Percentiles rank a stretch among this genome's conserved stretches.
phyloP scores from a whole-genome alignment of 805 yeast species.

The Jamesozyma lodderae region DNA sequence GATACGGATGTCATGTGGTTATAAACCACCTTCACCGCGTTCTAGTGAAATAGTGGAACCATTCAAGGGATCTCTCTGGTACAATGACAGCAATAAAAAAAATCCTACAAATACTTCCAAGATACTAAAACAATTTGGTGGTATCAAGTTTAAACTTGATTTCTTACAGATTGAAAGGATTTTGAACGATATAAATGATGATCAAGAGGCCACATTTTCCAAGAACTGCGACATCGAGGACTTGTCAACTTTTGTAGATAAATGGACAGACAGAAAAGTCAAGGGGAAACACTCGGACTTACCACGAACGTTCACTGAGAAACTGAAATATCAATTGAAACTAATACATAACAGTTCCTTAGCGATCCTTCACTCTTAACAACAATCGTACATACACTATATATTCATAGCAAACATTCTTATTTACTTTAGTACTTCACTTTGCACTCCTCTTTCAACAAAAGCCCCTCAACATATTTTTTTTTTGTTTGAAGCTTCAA shows the following conservation, averaged over 20 bases:
- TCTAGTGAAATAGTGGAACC: slow-evolving; percentile 11
- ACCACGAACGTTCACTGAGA: slow-evolving; percentile 1
- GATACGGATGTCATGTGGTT: neutral
- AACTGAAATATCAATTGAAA: slow-evolving; percentile 3
- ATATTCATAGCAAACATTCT: neutral
- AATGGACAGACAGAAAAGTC: slow-evolving; percentile 17
- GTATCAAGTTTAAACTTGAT: slow-evolving; percentile 7
- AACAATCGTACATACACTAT: neutral
- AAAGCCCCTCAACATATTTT: too few species aligned
- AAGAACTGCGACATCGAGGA: slow-evolving; percentile 14
- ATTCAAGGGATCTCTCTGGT: slow-evolving; percentile 3
- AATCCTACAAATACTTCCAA: neutral
- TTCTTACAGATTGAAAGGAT: slow-evolving; percentile 9
- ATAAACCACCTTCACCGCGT: slow-evolving; percentile 1
- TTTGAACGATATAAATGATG: neutral
- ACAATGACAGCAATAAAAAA: neutral
- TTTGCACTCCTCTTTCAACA: too few species aligned
- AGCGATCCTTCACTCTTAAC: slow-evolving; percentile 6
- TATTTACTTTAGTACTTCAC: too few species aligned
- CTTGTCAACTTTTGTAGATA: slow-evolving; percentile 16
- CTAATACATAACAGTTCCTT: slow-evolving; percentile 6
- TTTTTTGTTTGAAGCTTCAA: too few species aligned
- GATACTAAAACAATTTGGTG: neutral
- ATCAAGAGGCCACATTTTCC: too few species aligned
- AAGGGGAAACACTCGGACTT: neutral